Base-by-base conservation (phyloP, 164 flowering plant genomes). In the Vitis rupestris region DNA sequence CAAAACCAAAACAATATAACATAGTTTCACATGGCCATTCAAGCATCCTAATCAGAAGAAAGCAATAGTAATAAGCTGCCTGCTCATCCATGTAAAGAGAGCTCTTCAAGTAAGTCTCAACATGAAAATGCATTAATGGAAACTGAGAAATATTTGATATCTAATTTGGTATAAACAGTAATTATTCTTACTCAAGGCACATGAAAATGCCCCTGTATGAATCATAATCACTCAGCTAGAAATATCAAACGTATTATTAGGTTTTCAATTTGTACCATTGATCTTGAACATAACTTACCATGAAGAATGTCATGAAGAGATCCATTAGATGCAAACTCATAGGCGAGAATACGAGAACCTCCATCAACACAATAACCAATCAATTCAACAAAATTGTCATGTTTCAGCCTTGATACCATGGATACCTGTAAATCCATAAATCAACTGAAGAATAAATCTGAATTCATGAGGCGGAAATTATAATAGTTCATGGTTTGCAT, bases 241-340 rank as follows among this genome's bases (percentile, higher is more conserved):
- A 37, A 58, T 3, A 15, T 54, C 30, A 67, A 27, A 59, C 0
- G 48, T 11, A 58, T 48, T 57, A 9, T 57, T 57, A 70, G 44
- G 47, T 44, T 51, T 14, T 48, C 54, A 68, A 47, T n/a, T 47
- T 12, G n/a, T 9, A 1, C 61, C 55, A 53, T 4, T 8, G 17
- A 30, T 27, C 55, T 50, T 47, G 12, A 3, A 23, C 19, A n/a
- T 10, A 16, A 53, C 79, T 49, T 85, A 92, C 97, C 97, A 75
- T 92, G 96, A 71, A 92, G 89, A 79, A 92, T 88, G 64, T 90
- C 95, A 77, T 90, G 97, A 66, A 92, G 91, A 63, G 97, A 92
- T 67, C 97, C 97, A 86, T 86, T 92, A 19, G 93, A 85, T 56
- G 97, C 97, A 78, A 81, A 92, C 80, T 92, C 95, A 75, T 90